phyloP scores from a whole-genome alignment of 345 rosid genomes.

The Eucalyptus microcorys region DNA sequence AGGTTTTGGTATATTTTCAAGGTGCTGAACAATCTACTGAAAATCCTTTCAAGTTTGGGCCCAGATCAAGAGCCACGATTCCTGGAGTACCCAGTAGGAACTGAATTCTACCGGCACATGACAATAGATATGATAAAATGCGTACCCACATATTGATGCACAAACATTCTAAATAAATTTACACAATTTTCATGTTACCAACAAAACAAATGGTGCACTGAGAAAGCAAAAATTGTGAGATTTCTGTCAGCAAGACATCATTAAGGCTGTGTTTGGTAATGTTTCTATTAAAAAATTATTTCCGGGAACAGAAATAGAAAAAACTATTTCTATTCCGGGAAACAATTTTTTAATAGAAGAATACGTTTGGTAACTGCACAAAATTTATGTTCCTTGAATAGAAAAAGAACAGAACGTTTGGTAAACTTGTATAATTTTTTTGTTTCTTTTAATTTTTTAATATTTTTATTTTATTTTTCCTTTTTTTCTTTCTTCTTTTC shows the following conservation, averaged over 20 bases:
- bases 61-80: conserved; percentile 95
- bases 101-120: conserved; percentile 89
- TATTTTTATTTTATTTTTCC: no score
- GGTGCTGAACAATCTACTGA: conserved; percentile 69
- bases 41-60: conserved; percentile 77
- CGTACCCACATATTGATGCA: conserved; percentile 97
- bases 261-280: no score
- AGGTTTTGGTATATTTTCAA: conserved; percentile 78
- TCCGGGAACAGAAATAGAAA: no score
- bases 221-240: not conserved
- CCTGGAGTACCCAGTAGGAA: conserved; percentile 94
- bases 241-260: not conserved
- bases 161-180: not conserved
- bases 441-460: no score
- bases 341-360: no score
- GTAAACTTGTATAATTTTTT: no score
- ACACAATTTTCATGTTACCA: not conserved
- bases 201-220: not conserved
- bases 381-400: no score
- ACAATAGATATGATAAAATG: conserved; percentile 84
- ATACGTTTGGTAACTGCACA: no score
- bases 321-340: no score
- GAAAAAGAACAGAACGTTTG: no score
- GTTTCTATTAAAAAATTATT: no score
- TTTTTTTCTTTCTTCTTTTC: no score